phyloP scores from a whole-genome alignment of 371 early-diverging fungal species.

The Cokeromyces recurvatus region DNA sequence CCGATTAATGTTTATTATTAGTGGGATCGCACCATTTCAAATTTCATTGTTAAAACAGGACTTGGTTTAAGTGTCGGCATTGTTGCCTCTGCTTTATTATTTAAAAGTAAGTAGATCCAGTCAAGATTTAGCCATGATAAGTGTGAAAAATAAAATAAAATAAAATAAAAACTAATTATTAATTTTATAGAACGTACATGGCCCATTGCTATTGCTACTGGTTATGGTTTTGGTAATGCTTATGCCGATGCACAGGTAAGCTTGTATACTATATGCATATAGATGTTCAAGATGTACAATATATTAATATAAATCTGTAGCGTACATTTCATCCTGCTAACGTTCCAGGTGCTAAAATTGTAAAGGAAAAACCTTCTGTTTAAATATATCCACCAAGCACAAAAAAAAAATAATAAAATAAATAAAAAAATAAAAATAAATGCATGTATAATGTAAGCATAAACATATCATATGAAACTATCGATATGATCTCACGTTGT shows the following conservation, averaged over 20 bases:
- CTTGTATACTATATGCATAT: not conserved
- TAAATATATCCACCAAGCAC: constrained; percentile 7
- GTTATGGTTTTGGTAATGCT: constrained; percentile 84
- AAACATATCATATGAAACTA: too few species aligned
- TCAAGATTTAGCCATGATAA: not conserved
- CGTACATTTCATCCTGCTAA: constrained; percentile 47
- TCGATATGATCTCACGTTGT: too few species aligned
- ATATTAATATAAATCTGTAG: constrained; percentile 8
- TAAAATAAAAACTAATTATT: not conserved
- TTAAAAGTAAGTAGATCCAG: constrained; percentile 87
- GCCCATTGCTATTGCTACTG: constrained; percentile 87
- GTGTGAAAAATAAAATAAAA: not conserved
- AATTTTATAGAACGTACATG: constrained; percentile 63
- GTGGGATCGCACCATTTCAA: constrained; percentile 89
- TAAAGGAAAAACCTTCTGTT: constrained; percentile 44
- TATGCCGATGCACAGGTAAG: constrained; percentile 80
- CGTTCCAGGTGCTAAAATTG: constrained; percentile 41
- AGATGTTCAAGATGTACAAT: not conserved
- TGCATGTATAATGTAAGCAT: too few species aligned
- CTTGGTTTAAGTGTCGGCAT: constrained; percentile 86
- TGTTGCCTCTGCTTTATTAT: constrained; percentile 82
- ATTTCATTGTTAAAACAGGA: constrained; percentile 82
- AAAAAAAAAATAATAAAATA: not conserved
- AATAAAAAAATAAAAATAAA: too few species aligned
- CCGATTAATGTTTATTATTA: constrained; percentile 18